Conservation (phyloP, 805 yeast genomes). For the Zygotorulaspora florentina region DNA sequence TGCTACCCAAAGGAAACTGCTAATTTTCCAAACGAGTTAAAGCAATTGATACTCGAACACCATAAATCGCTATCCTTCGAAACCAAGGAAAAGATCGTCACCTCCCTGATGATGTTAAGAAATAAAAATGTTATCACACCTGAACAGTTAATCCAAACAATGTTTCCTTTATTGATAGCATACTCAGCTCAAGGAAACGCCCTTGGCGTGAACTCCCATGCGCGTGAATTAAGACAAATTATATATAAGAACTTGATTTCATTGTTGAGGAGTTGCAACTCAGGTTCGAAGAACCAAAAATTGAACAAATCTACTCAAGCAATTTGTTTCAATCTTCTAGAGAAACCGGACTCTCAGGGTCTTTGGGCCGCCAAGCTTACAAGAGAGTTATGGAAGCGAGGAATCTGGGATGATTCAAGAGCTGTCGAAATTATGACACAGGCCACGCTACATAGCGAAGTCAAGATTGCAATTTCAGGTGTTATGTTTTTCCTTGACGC, state of each 20-base stretch:
- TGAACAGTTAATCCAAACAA: conserved; percentile 75
- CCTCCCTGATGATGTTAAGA: conserved; percentile 82
- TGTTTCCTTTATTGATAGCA: conserved; percentile 76
- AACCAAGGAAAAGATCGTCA: conserved; percentile 85
- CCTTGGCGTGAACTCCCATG: conserved; percentile 52
- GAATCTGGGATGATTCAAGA: conserved; percentile 96
- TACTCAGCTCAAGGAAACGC: conserved; percentile 51
- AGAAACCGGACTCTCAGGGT: conserved; percentile 75
- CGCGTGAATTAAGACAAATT: conserved; percentile 77
- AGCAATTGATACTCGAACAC: conserved; percentile 60
- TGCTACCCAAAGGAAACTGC: conserved; percentile 89
- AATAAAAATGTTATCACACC: conserved; percentile 77
- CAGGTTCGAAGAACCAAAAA: conserved; percentile 86
- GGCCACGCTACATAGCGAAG: conserved; percentile 84
- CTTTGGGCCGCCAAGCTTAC: conserved; percentile 95
- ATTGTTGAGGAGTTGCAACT: conserved; percentile 74
- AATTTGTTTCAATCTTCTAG: conserved; percentile 77
- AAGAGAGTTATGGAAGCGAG: conserved; percentile 94
- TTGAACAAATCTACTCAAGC: conserved; percentile 90
- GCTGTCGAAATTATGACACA: conserved; percentile 98
- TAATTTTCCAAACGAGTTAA: conserved; percentile 77
- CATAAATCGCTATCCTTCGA: conserved; percentile 82
- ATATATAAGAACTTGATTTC: conserved; percentile 76
- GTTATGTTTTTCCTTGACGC: conserved; percentile 91
- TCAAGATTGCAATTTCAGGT: conserved; percentile 84